Conservation (phyloP, 2,329 filamentous ascomycete species). For the Arachnomyces sp. region DNA sequence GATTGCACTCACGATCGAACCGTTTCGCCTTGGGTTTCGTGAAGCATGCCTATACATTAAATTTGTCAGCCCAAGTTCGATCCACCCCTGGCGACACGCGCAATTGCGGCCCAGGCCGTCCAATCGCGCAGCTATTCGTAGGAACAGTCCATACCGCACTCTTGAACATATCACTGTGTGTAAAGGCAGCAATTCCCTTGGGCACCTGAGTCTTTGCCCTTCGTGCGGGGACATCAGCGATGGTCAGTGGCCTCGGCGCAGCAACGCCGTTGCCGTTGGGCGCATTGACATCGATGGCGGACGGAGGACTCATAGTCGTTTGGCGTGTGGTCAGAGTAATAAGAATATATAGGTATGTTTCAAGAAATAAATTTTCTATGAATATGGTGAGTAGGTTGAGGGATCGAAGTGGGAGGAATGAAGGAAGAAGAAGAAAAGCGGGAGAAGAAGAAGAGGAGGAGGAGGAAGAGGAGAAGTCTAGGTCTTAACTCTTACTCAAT, state of each 20-base stretch:
- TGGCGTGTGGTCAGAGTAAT: no score
- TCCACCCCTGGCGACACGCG: constrained; percentile 10
- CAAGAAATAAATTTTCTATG: no score
- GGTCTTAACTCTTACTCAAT: no score
- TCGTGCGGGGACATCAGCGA: constrained; percentile 58
- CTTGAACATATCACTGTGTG: constrained; percentile 78
- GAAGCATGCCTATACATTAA: constrained; percentile 28
- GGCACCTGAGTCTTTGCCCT: constrained; percentile 65
- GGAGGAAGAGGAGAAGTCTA: no score
- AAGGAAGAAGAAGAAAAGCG: no score
- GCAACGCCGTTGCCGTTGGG: constrained; percentile 31
- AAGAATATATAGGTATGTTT: no score
- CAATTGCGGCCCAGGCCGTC: neutral
- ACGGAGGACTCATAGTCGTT: constrained; percentile 22
- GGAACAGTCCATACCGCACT: constrained; percentile 46
- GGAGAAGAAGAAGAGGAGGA: no score
- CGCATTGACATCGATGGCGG: constrained; percentile 24
- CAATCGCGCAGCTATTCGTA: neutral
- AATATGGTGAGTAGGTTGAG: no score
- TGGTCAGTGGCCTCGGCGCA: constrained; percentile 41
- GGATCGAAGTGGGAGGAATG: no score
- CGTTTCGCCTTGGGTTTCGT: constrained; percentile 67
- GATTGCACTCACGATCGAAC: constrained; percentile 65
- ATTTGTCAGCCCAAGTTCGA: constrained; percentile 12
- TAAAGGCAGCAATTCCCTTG: constrained; percentile 66